Evolutionary conservation across 2,329 filamentous ascomycete genomes (phyloP), one percentile per base, ranked within the genome.

Genomic region (Botrytis byssoidea): DNA sequence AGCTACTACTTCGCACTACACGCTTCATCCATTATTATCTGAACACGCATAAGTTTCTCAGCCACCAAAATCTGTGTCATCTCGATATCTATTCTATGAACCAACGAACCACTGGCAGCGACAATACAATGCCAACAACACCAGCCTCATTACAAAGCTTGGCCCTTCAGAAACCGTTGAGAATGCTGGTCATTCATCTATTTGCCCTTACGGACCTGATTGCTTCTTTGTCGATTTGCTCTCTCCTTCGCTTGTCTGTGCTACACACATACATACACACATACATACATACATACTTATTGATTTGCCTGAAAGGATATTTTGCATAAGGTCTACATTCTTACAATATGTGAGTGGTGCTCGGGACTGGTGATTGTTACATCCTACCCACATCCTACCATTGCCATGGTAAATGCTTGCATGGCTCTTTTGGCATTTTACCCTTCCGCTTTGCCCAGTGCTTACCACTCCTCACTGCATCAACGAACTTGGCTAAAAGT

Each of bases 361-460:
- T 40, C 55, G 51, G 67, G 37, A 37, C 55, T 32, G 12, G 67
- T 42, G 20, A 60, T 61, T 46, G 67, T 60, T 70, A 61, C 67
- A 70, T 59, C 67, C 67, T 72, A 59, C 70, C 70, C 61, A 61
- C 67, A 70, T 59, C 67, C 67, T 72, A 59, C 70, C 70, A 72
- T 32, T 40, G 51, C 48, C 70, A 72, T 72, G 70, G 70, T 72
- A 72, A 40, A 72, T 72, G 70, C 70, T 44, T 71, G 70, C 59
- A 71, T 55, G 4, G 40, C 46, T 32, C 37, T 40, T 32, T 65
- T 66, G 35, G 57, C 20, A 20, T 44, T 32, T 40, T 40, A 9
- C 35, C 55, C 46, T 48, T 44, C 42, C 20, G 44, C 42, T 37
- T 63, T 16, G 25, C 35, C 35, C 59, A 71, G 35, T 35, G 44